phyloP scores from a whole-genome alignment of 345 rosid species.

The Camelina hispida region DNA sequence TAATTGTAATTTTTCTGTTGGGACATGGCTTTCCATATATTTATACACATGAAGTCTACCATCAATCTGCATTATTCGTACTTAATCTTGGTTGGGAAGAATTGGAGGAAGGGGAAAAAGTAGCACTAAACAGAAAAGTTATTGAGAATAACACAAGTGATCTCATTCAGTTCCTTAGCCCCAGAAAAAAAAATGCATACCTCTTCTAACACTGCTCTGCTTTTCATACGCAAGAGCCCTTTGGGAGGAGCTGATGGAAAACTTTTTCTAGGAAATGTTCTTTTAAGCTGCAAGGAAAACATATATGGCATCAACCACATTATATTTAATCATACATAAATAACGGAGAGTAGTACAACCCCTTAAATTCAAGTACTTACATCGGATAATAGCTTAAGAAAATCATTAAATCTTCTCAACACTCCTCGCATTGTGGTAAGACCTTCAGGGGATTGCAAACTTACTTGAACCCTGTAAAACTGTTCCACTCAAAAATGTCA shows the following conservation, averaged over 20 bases:
- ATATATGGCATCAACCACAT: slow-evolving; percentile 17
- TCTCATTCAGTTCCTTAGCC: background rate
- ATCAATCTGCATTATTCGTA: background rate
- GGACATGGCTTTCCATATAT: slow-evolving; percentile 32
- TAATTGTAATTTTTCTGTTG: background rate
- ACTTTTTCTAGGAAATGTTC: slow-evolving; percentile 72
- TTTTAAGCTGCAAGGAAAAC: slow-evolving; percentile 69
- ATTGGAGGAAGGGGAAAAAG: background rate
- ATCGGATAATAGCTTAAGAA: slow-evolving; percentile 81
- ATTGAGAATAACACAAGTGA: slow-evolving; percentile 18
- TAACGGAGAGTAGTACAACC: slow-evolving; percentile 1
- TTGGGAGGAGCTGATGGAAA: slow-evolving; percentile 94
- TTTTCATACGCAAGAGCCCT: slow-evolving; percentile 90
- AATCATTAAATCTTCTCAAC: slow-evolving; percentile 94
- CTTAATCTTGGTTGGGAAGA: background rate
- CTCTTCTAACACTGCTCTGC: slow-evolving; percentile 93
- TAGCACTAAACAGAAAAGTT: slow-evolving; percentile 7
- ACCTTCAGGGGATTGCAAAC: slow-evolving; percentile 92
- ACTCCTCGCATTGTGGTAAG: slow-evolving; percentile 67
- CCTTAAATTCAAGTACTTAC: slow-evolving; percentile 49
- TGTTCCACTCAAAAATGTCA: slow-evolving; percentile 50
- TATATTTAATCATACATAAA: background rate
- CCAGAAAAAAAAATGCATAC: slow-evolving; percentile 50
- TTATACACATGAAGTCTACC: background rate
- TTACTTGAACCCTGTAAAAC: slow-evolving; percentile 99